A percentile compares a stretch with the other conserved stretches of the same genome.
Conservation (phyloP, 2,329 filamentous ascomycete genomes). For the Sphaceloma murrayae region DNA sequence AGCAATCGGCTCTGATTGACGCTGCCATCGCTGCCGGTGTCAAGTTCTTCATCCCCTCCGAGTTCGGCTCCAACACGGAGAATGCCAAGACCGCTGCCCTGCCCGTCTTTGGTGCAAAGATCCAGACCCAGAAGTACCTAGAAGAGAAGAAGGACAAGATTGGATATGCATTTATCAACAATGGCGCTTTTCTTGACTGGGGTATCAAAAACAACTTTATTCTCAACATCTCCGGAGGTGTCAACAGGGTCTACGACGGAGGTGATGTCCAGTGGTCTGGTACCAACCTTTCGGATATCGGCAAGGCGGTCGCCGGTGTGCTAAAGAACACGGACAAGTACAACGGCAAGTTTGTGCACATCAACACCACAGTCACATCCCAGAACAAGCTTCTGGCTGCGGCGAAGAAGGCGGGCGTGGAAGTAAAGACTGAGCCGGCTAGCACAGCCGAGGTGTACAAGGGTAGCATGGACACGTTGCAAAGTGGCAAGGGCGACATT, state of each 20-base stretch:
- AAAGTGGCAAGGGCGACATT: constrained; percentile 21
- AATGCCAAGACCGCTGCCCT: constrained; percentile 26
- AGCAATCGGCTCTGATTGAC: constrained; percentile 30
- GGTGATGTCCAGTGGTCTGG: constrained; percentile 28
- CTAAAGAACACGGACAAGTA: constrained; percentile 30
- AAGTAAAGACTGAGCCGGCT: constrained; percentile 17
- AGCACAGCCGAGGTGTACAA: constrained; percentile 26
- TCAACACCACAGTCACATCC: constrained; percentile 29
- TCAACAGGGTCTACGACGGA: constrained; percentile 28
- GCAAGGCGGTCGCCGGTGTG: constrained; percentile 27
- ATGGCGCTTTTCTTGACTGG: constrained; percentile 33
- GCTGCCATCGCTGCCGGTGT: constrained; percentile 34
- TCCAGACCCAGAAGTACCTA: constrained; percentile 30
- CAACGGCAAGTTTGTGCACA: constrained; percentile 29
- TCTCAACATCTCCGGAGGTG: constrained; percentile 24
- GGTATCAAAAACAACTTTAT: constrained; percentile 26
- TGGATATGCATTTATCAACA: constrained; percentile 30
- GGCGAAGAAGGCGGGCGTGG: constrained; percentile 25
- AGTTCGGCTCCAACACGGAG: constrained; percentile 33
- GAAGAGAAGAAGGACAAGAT: constrained; percentile 24
- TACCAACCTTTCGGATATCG: constrained; percentile 28
- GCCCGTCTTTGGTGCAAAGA: constrained; percentile 32
- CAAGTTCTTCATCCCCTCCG: constrained; percentile 34
- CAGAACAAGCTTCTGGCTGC: constrained; percentile 32
- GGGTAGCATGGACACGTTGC: constrained; percentile 26